These are phyloP conservation scores for Globisporangium megalacanthum DNA, from an alignment of 352 stramenopile species.

Conservation along the genomic window DNA sequence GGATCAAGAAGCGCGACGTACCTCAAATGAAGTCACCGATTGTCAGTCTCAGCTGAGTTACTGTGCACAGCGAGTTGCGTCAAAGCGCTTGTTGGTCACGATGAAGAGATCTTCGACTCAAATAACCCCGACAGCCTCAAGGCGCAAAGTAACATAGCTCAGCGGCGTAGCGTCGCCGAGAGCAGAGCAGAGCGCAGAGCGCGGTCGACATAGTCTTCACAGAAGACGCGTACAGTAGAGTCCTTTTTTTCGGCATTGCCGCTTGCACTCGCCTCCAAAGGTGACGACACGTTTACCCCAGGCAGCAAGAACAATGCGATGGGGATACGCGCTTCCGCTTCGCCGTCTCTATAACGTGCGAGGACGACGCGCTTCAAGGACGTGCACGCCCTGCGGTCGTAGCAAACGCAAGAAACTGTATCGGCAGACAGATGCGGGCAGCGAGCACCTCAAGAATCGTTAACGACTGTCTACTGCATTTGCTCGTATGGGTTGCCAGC, in stretches of 20 bases:
- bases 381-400: slow-evolving; percentile 44
- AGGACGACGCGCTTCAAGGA: slow-evolving; percentile 57
- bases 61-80: too few relatives aligned
- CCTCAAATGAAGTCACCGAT: too few relatives aligned
- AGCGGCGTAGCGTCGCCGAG: not conserved
- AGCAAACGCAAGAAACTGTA: not conserved
- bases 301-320: slow-evolving; percentile 3
- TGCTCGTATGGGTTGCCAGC: too few relatives aligned
- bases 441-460: not conserved
- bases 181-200: slow-evolving; percentile 1
- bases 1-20: too few relatives aligned
- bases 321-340: slow-evolving; percentile 32
- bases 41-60: too few relatives aligned
- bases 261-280: slow-evolving; percentile 3
- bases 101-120: not conserved
- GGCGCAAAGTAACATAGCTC: not conserved
- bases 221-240: slow-evolving; percentile 1
- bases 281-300: not conserved
- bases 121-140: not conserved
- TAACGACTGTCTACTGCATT: not conserved
- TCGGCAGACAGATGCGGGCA: not conserved
- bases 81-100: too few relatives aligned
- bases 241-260: slow-evolving; percentile 4
- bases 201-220: slow-evolving; percentile 1
- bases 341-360: slow-evolving; percentile 44